Conservation (phyloP, 805 yeast species). For the Zygotorulaspora florentina region DNA sequence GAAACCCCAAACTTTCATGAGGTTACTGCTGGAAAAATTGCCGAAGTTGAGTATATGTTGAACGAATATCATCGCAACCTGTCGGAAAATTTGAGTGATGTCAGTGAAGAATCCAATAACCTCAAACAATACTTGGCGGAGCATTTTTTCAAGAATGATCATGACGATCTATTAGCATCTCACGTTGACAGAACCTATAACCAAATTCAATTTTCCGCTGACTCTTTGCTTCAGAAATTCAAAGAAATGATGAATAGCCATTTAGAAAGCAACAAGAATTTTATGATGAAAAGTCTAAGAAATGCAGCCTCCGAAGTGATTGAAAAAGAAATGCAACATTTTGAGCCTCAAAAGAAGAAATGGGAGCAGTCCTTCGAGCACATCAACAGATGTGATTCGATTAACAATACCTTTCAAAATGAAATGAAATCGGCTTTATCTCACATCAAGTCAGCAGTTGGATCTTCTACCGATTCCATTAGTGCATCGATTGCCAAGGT, state of each 20-base stretch:
- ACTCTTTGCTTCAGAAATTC: conserved; percentile 19
- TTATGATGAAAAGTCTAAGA: conserved; percentile 26
- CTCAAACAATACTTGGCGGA: conserved; percentile 30
- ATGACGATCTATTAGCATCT: conserved; percentile 22
- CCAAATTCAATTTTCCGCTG: conserved; percentile 24
- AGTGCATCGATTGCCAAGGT: conserved; percentile 18
- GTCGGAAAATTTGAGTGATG: conserved; percentile 28
- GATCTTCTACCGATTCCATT: conserved; percentile 17
- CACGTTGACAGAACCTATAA: conserved; percentile 26
- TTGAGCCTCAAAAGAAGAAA: conserved; percentile 29
- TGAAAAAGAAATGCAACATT: conserved; percentile 27
- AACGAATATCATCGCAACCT: conserved; percentile 20
- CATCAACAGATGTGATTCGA: conserved; percentile 34
- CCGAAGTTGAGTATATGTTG: conserved; percentile 16
- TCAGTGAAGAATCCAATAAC: conserved; percentile 32
- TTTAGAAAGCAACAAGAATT: conserved; percentile 22
- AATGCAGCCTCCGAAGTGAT: conserved; percentile 29
- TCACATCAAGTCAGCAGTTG: conserved; percentile 19
- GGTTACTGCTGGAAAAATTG: conserved; percentile 18
- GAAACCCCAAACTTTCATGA: conserved; percentile 25
- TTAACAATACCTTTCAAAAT: conserved; percentile 24
- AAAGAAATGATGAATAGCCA: conserved; percentile 24
- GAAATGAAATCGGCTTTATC: conserved; percentile 18
- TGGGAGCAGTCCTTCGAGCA: conserved; percentile 32
- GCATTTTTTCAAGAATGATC: conserved; percentile 30